A percentile compares a stretch with the other conserved stretches of the same genome.
phyloP scores from a whole-genome alignment of 768 basidiomycete species.

The Boletus rufocinnamomeus region DNA sequence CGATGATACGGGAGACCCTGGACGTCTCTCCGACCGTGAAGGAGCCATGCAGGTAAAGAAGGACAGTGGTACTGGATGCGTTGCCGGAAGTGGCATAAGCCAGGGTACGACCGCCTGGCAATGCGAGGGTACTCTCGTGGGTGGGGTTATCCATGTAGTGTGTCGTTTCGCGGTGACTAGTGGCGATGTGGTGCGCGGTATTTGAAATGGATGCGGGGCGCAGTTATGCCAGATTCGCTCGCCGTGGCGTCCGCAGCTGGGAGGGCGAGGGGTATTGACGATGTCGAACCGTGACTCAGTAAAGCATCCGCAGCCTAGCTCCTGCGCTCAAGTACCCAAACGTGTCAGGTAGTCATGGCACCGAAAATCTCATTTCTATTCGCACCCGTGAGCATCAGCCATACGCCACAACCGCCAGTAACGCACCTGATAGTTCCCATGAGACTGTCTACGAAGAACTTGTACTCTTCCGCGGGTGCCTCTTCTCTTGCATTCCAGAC shows the following conservation, averaged over 20 bases:
- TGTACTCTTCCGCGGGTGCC: slow-evolving; percentile 93
- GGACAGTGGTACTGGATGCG: slow-evolving; percentile 46
- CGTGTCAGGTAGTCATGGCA: background rate
- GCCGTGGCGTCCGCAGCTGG: slow-evolving; percentile 2
- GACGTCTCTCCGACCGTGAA: slow-evolving; percentile 52
- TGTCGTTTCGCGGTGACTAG: background rate
- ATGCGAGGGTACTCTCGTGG: slow-evolving; percentile 21
- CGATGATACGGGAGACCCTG: slow-evolving; percentile 35
- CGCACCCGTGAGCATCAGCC: slow-evolving; percentile 5
- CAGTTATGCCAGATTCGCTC: background rate
- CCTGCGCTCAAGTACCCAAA: background rate
- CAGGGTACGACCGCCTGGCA: slow-evolving; percentile 46
- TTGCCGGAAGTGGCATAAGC: slow-evolving; percentile 59
- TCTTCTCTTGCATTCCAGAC: slow-evolving; percentile 95
- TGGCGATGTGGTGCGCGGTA: background rate
- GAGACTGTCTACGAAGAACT: slow-evolving; percentile 88
- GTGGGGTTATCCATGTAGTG: slow-evolving; percentile 8
- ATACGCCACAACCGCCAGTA: background rate
- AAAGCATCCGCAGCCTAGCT: too few relatives aligned
- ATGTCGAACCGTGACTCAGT: background rate
- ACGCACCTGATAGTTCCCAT: slow-evolving; percentile 91
- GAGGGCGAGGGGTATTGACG: background rate
- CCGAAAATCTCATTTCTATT: slow-evolving; percentile 78
- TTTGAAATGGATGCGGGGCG: background rate
- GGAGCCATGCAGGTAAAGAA: slow-evolving; percentile 58